Conservation (phyloP, 306 rosid genomes). For the Casuarina cunninghamiana region DNA sequence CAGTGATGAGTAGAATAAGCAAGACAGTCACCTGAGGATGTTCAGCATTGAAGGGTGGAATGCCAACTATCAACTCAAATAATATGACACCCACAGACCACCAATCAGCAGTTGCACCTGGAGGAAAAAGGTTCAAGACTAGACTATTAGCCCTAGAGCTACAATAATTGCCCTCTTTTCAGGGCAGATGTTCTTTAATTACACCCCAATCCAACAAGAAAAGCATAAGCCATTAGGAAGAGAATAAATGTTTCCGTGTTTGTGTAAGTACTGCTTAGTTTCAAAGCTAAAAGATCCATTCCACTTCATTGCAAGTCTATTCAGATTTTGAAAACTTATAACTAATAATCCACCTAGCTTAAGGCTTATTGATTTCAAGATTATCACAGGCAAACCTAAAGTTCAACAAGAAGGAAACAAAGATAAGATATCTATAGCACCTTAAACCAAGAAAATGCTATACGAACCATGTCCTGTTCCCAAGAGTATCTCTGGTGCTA, state of each 20-base stretch:
- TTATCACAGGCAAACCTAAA: conserved; percentile 22
- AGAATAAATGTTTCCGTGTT: not conserved
- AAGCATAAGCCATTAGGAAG: not conserved
- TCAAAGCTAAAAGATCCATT: not conserved
- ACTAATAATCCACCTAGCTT: not conserved
- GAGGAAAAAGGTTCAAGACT: conserved; percentile 14
- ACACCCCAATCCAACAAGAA: conserved; percentile 11
- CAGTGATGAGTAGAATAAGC: conserved; percentile 13
- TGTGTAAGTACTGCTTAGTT: not conserved
- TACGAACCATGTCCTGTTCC: conserved; percentile 99
- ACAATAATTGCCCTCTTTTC: conserved; percentile 1
- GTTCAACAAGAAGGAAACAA: conserved; percentile 12
- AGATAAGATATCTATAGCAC: conserved; percentile 47
- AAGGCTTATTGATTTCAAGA: conserved; percentile 21
- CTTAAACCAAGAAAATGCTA: conserved; percentile 52
- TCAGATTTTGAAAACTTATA: not conserved
- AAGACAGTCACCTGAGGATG: conserved; percentile 85
- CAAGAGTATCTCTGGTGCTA: conserved; percentile 98
- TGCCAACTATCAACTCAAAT: conserved; percentile 95
- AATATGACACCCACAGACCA: conserved; percentile 99
- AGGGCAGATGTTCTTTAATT: not conserved
- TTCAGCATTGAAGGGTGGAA: conserved; percentile 98
- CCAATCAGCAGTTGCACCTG: conserved; percentile 98
- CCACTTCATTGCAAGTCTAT: conserved; percentile 1
- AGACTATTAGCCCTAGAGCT: conserved; percentile 5